Evolutionary conservation across 768 basidiomycete species (phyloP).

Genomic region (Naematelia encephala): DNA sequence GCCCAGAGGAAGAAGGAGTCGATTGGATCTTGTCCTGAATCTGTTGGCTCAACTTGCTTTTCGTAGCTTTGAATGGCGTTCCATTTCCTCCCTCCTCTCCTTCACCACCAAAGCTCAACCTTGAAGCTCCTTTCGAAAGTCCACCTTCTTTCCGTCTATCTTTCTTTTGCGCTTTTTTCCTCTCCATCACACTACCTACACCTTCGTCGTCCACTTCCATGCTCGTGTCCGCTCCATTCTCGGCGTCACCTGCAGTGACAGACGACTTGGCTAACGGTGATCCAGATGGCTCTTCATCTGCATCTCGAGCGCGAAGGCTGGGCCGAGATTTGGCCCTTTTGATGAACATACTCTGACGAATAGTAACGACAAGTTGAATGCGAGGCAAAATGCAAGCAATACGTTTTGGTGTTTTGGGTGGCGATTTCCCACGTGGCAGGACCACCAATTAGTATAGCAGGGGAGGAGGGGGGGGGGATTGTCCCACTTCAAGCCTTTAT

Average conservation of each 20-base stretch:
- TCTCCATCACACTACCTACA: slow-evolving; percentile 37
- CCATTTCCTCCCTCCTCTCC: slow-evolving; percentile 30
- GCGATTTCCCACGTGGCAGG: neutral
- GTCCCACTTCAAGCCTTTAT: no score
- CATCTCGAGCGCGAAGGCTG: slow-evolving; percentile 36
- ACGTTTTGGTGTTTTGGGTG: neutral
- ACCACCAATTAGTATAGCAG: neutral
- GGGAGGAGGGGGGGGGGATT: no score
- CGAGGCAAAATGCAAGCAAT: neutral
- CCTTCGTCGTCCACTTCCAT: slow-evolving; percentile 30
- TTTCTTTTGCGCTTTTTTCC: slow-evolving; percentile 42
- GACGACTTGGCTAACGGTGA: slow-evolving; percentile 30
- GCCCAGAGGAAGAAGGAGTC: slow-evolving; percentile 9
- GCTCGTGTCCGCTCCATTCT: slow-evolving; percentile 10
- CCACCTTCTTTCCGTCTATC: slow-evolving; percentile 28
- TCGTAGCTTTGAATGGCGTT: slow-evolving; percentile 40
- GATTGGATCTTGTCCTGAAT: slow-evolving; percentile 32
- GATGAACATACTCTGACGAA: slow-evolving; percentile 37
- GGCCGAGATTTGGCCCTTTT: slow-evolving; percentile 43
- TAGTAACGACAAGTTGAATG: neutral
- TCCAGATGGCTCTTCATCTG: slow-evolving; percentile 16
- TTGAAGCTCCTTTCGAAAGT: slow-evolving; percentile 14
- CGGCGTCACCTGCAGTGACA: slow-evolving; percentile 18
- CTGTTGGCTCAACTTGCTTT: slow-evolving; percentile 42
- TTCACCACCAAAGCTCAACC: slow-evolving; percentile 46